These are phyloP conservation scores for Chlorella variabilis DNA, from an alignment of 163 green algal genomes.

Conservation along the genomic window DNA sequence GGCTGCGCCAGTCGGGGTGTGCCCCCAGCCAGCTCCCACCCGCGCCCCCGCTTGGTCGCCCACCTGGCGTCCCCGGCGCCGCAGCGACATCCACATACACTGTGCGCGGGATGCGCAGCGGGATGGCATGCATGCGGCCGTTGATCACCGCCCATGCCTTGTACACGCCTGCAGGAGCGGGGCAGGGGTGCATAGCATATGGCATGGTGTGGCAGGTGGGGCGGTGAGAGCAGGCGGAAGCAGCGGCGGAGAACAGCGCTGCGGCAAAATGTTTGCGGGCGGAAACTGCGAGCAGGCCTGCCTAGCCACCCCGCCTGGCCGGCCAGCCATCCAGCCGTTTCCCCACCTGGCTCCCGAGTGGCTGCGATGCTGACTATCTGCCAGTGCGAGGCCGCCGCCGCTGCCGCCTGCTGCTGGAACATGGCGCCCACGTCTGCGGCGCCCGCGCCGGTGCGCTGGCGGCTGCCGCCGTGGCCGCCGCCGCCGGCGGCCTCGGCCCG, in stretches of 20 bases:
- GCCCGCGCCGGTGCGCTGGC: neutral
- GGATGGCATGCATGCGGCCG: conserved; percentile 68
- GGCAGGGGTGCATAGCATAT: neutral
- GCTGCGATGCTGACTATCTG: conserved; percentile 86
- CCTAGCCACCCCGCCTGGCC: too few relatives aligned
- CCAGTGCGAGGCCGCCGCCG: conserved; percentile 68
- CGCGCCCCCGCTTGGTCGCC: neutral
- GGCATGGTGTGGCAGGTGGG: neutral
- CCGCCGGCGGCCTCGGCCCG: conserved; percentile 13
- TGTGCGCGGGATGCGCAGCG: conserved; percentile 77
- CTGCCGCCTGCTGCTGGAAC: conserved; percentile 65
- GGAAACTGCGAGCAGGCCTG: neutral
- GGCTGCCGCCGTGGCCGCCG: conserved; percentile 17
- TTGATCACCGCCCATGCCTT: conserved; percentile 76
- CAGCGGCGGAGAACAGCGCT: too few relatives aligned
- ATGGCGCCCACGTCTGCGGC: conserved; percentile 58
- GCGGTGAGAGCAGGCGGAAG: too few relatives aligned
- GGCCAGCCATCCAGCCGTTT: neutral
- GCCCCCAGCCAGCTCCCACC: neutral
- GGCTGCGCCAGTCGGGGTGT: neutral
- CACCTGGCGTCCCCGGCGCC: conserved; percentile 16
- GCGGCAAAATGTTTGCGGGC: too few relatives aligned
- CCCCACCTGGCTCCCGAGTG: conserved; percentile 57
- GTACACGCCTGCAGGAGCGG: conserved; percentile 43
- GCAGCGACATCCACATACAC: conserved; percentile 78